Base-by-base conservation (phyloP, 352 stramenopile species). In the Globisporangium spiculum region DNA sequence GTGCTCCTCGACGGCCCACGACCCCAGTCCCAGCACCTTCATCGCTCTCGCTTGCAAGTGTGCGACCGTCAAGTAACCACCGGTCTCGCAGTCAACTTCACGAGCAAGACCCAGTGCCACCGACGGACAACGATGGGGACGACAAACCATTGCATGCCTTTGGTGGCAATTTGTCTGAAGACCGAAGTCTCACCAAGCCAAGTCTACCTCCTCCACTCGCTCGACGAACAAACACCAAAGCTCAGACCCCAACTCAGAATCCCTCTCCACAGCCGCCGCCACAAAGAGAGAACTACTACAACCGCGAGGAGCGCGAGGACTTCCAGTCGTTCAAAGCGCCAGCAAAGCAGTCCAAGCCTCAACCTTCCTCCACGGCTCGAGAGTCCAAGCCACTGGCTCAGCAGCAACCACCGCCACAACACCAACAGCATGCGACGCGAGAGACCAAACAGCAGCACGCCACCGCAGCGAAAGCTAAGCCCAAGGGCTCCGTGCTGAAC, bases 401-500 rank as follows among this genome's bases (percentile, higher is more conserved):
- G n/a, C 57, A 69, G 26, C 53, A 59, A 22, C 16, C 26, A 34
- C 52, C 26, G 9, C 24, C 26, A 34, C 53, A 59, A 58, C 12
- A 22, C 0, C 53, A 58, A 24, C 53, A 59, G 22, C 38, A 38
- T 30, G 44, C 69, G 16, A 54, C 63, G 6, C 27, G 58, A 18
- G 70, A 76, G 18, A 73, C 58, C 27, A 69, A 70, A 46, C 67
- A 73, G 12, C 72, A 76, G 50, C 71, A 73, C n/a, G 60, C 70
- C 41, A 36, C 73, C 72, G 26, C 62, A 26, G n/a, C 58, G 52
- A 20, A 56, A 72, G 10, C 22, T 41, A 86, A 84, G 53, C 24
- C 66, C 3, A 90, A 87, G 63, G 70, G 68, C 26, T 84, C 82
- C 14, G 90, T 83, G 8, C 60, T 91, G 8, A 67, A 78, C 20